phyloP scores from a whole-genome alignment of 2,329 filamentous ascomycete species.

The Curvularia sp. region DNA sequence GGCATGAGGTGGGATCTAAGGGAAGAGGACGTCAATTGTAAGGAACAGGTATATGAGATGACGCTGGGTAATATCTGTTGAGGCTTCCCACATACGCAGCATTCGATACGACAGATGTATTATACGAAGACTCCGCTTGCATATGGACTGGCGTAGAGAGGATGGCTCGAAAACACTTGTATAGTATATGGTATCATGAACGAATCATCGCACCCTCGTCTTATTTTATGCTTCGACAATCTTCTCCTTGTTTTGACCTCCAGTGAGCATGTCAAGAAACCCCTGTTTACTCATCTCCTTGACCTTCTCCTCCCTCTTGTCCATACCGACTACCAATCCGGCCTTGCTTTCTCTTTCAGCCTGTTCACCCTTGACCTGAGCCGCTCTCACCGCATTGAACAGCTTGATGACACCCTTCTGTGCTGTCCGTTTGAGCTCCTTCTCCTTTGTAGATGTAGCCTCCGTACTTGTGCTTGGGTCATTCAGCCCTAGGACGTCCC shows the following conservation, averaged over 20 bases:
- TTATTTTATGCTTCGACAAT: slow-evolving; percentile 18
- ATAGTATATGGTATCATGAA: slow-evolving; percentile 27
- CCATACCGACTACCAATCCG: slow-evolving; percentile 78
- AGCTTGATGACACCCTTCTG: slow-evolving; percentile 94
- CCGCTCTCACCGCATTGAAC: slow-evolving; percentile 92
- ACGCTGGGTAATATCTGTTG: background rate
- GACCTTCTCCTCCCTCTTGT: slow-evolving; percentile 82
- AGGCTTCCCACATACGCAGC: background rate
- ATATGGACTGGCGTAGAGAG: slow-evolving; percentile 19
- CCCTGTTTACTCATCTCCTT: slow-evolving; percentile 98
- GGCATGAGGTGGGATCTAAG: background rate
- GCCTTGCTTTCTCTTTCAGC: slow-evolving; percentile 73
- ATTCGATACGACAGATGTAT: slow-evolving; percentile 19
- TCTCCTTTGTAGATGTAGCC: slow-evolving; percentile 72
- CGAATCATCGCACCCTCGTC: background rate
- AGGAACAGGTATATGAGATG: background rate
- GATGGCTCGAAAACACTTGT: slow-evolving; percentile 14
- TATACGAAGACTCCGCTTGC: slow-evolving; percentile 26
- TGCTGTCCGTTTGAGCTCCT: slow-evolving; percentile 81
- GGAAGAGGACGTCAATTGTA: background rate
- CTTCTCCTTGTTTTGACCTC: slow-evolving; percentile 57
- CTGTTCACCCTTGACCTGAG: slow-evolving; percentile 86
- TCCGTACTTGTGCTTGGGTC: slow-evolving; percentile 59
- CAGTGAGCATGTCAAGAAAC: slow-evolving; percentile 86
- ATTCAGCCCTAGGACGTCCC: slow-evolving; percentile 77